Base-by-base conservation (phyloP, 371 early-diverging fungal species). In the Smittium mucronatum region DNA sequence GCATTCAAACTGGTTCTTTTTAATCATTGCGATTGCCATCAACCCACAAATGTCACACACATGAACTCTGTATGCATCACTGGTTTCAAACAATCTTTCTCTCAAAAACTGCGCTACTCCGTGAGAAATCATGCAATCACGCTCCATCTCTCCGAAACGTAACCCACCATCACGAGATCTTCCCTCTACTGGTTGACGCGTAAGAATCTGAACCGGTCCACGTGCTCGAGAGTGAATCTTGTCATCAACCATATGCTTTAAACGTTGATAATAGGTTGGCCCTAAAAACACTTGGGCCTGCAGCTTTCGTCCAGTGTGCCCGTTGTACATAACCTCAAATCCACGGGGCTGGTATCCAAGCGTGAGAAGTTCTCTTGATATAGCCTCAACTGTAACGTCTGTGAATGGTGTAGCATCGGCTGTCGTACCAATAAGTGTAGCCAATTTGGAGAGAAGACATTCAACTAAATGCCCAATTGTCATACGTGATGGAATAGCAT, bases 391-490 rank as follows among this genome's bases (percentile, higher is more conserved):
- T 76, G 92, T 93, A 75, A 89, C 88, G 29, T 97, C 96, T 68
- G 95, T 94, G 83, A 98, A 98, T 2, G 94, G 95, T 21, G 99
- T 99, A 66, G 97, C 98, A 72, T 99, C 98, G 75, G 96, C 95
- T 36, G 95, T 78, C 75, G 91, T 82, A 32, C 99, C 99, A 72
- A 88, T 89, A 70, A 99, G 74, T 0, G 98, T 91, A 64, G 97
- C 99, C 0, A 98, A 98, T 80, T 99, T 99, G 70, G 99, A 99
- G 94, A 72, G 73, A 61, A 80, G 69, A 60, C 80, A 72, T 82
- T 99, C 99, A 74, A 99, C 93, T 89, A 99, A 97, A 80, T 99
- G 99, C 67, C 99, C 99, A 32, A 99, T 98, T 29, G 99, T 99
- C 99, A 99, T 99, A 81, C 99, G 96, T 57, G 95, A 95, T 33